Evolutionary conservation across 257 asterid genomes (phyloP), one percentile per base, ranked within the genome.

Genomic region (Paraleonurus japonicus): DNA sequence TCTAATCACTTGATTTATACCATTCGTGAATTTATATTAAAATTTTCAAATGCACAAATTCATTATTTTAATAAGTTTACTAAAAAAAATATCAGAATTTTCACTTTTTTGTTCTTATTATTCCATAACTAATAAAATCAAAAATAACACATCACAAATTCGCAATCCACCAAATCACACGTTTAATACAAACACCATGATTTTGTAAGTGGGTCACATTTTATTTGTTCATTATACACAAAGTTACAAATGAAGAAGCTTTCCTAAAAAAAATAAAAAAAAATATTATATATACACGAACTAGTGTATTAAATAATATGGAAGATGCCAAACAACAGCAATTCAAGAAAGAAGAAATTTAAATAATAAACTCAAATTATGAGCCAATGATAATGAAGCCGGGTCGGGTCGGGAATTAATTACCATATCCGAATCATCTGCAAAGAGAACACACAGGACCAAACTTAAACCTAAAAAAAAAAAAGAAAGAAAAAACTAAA

Each of bases 401-500:
- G n/a, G n/a, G n/a, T n/a, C n/a, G n/a, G n/a, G n/a, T n/a, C n/a
- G n/a, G n/a, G 12, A 24, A 57, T 57, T 13, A 24, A 57, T 57
- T 57, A 57, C 63, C 35, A 57, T 57, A 57, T 24, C 63, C 11
- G 9, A 57, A 53, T 51, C 59, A 74, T 74, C 68, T 53, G 58
- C 72, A 72, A 28, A 22, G 58, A 20, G 54, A 74, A 39, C 67
- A 57, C 9, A 12, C 13, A 10, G 22, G 51, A 45, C 45, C 65
- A 37, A 58, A 24, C 61, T 65, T 32, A 26, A 33, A 27, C 3
- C 50, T 57, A 76, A 32, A 20, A 58, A 19, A 1, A 15, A 39
- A n/a, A 66, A 11, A 59, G 7, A 53, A 24, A n/a, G n/a, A 33
- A n/a, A 19, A 28, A 19, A 58, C 41, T 50, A 72, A 71, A n/a